Base-by-base conservation (phyloP, 2,329 filamentous ascomycete species). In the Helotiales sp. region DNA sequence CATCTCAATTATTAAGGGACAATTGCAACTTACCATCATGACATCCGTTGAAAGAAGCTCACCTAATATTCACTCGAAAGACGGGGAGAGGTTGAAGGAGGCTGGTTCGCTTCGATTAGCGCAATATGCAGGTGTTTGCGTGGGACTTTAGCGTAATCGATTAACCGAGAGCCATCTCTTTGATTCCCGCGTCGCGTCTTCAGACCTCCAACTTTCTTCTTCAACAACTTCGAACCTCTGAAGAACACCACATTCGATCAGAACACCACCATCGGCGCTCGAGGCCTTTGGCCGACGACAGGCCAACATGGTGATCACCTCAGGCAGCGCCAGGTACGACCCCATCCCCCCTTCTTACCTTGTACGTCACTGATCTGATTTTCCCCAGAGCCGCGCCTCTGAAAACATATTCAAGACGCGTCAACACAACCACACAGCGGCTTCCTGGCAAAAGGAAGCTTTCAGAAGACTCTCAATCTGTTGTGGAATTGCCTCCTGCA, bases 331-430 rank as follows among this genome's bases (percentile, higher is more conserved):
- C 43, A 61, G 49, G 65, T 67, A 43, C 34, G 54, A 15, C 30
- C 34, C 6, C 32, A 57, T 47, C 20, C 40, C 50, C 50, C 47
- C n/a, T 10, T 32, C 15, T 37, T n/a, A 57, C 24, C 32, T 55
- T 20, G 8, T 17, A 63, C 49, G 28, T 26, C 45, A 28, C 57
- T 68, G 22, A 66, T 62, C 50, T 24, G 13, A 26, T 28, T 15
- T 52, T 20, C 11, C 37, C 11, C n/a, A 50, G 59, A 61, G 45
- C 28, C 52, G 43, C 67, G 8, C 43, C 57, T 50, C 68, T 74
- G 26, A 69, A 67, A 54, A 76, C 73, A 3, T 76, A 76, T 40
- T 74, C 73, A 30, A 70, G 65, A 64, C 72, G 73, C 63, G 71
- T 69, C 50, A 71, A 70, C 57, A 55, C 22, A 30, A 70, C 60